Conservation (phyloP, 2,329 filamentous ascomycete genomes). For the Bisporella sp. region DNA sequence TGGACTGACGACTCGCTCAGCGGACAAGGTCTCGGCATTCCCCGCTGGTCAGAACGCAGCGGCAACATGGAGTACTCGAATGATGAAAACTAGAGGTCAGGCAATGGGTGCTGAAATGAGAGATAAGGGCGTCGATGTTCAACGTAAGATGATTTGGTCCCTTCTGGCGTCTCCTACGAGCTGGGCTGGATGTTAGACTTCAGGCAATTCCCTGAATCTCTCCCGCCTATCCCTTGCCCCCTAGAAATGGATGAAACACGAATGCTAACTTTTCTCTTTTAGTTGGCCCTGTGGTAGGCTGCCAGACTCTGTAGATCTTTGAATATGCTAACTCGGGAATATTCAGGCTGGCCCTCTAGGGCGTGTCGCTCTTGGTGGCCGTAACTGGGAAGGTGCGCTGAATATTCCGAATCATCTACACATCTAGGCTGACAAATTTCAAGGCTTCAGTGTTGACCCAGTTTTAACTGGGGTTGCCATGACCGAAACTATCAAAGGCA, state of each 20-base stretch:
- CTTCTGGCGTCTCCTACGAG: conserved; percentile 12
- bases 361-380: conserved; percentile 39
- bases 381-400: conserved; percentile 26
- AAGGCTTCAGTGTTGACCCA: conserved; percentile 26
- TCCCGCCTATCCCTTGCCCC: too few relatives aligned
- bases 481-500: conserved; percentile 27
- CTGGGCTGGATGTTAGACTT: too few relatives aligned
- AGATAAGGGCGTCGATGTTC: conserved; percentile 69
- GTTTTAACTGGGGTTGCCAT: conserved; percentile 28
- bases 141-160: conserved; percentile 34
- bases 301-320: too few relatives aligned
- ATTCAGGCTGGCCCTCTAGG: conserved; percentile 39
- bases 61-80: conserved; percentile 58
- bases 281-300: too few relatives aligned
- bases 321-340: too few relatives aligned
- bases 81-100: conserved; percentile 44
- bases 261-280: too few relatives aligned
- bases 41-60: conserved; percentile 60
- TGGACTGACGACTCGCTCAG: conserved; percentile 16
- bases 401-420: too few relatives aligned
- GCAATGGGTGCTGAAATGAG: conserved; percentile 53
- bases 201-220: too few relatives aligned
- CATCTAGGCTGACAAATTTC: too few relatives aligned
- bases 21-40: conserved; percentile 66
- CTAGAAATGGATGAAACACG: too few relatives aligned